Evolutionary conservation across 371 early-diverging fungal genomes (phyloP).

Genomic region (Fennellomyces sp.): DNA sequence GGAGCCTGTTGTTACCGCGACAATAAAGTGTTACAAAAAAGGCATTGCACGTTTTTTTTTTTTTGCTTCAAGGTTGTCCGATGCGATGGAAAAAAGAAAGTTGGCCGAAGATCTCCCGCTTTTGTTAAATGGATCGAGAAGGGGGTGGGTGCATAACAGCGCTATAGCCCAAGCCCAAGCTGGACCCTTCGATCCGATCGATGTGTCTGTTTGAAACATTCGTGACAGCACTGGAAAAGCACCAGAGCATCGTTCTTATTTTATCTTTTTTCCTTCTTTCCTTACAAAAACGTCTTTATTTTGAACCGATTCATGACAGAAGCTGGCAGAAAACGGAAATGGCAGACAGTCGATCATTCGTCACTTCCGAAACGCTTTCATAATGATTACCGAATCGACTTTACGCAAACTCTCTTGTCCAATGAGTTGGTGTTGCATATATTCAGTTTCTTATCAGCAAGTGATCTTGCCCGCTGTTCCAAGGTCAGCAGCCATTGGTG

Average conservation of each 20-base stretch:
- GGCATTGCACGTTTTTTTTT: not conserved
- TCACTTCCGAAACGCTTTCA: not conserved
- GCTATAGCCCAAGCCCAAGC: no score
- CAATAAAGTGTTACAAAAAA: not conserved
- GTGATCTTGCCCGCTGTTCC: slow-evolving; percentile 47
- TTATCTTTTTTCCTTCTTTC: no score
- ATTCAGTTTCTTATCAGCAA: slow-evolving; percentile 41
- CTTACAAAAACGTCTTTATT: no score
- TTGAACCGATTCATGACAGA: not conserved
- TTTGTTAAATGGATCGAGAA: no score
- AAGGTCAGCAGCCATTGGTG: slow-evolving; percentile 43
- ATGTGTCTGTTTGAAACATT: no score
- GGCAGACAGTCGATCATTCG: not conserved
- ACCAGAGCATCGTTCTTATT: no score
- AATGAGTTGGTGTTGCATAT: slow-evolving; percentile 51
- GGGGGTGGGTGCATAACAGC: no score
- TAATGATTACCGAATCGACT: slow-evolving; percentile 22
- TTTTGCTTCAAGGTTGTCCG: no score
- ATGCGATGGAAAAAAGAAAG: no score
- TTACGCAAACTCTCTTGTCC: slow-evolving; percentile 31
- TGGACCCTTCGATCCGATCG: no score
- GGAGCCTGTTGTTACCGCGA: not conserved
- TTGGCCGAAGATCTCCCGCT: no score
- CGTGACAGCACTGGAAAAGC: no score
- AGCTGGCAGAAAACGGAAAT: not conserved